Percentiles rank a stretch among this genome's conserved stretches.
These are phyloP conservation scores for Beauveria varroae DNA, from an alignment of 2,329 filamentous ascomycete species.

Conservation along the genomic window DNA sequence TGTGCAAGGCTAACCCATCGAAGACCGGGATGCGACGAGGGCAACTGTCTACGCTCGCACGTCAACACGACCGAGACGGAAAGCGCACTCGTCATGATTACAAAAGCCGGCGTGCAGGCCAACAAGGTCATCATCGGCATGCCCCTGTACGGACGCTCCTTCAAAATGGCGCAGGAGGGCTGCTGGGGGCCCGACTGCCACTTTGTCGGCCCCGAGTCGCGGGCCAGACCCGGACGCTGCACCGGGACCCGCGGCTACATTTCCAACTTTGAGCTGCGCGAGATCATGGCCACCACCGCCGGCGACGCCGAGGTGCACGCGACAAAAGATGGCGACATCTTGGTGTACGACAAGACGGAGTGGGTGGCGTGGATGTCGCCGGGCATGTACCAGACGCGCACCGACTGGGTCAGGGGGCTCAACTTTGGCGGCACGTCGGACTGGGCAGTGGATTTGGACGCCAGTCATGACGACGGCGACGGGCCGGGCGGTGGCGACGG, in stretches of 20 bases:
- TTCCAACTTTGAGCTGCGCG: conserved; percentile 22
- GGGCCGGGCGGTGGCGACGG: background rate
- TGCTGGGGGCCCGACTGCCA: conserved; percentile 19
- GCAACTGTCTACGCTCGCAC: conserved; percentile 29
- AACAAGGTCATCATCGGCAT: conserved; percentile 24
- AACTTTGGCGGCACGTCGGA: conserved; percentile 24
- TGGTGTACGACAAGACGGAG: conserved; percentile 17
- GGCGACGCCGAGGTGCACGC: background rate
- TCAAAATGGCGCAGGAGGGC: conserved; percentile 19
- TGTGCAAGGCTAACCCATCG: no score
- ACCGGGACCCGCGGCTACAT: conserved; percentile 20
- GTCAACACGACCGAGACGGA: conserved; percentile 32
- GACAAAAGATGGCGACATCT: conserved; percentile 17
- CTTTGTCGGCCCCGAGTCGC: conserved; percentile 19
- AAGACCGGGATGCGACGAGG: conserved; percentile 19
- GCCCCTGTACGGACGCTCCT: conserved; percentile 23
- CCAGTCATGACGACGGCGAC: background rate
- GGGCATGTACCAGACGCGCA: conserved; percentile 18
- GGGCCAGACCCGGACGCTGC: conserved; percentile 20
- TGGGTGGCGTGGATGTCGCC: conserved; percentile 21
- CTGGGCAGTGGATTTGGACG: conserved; percentile 23
- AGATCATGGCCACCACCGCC: conserved; percentile 16
- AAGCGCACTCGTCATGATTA: conserved; percentile 29
- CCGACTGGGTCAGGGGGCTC: conserved; percentile 15
- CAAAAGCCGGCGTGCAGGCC: conserved; percentile 26